A percentile compares a stretch with the other conserved stretches of the same genome.
These are phyloP conservation scores for Nigrospora osmanthi DNA, from an alignment of 2,329 filamentous ascomycete species.

Conservation along the genomic window DNA sequence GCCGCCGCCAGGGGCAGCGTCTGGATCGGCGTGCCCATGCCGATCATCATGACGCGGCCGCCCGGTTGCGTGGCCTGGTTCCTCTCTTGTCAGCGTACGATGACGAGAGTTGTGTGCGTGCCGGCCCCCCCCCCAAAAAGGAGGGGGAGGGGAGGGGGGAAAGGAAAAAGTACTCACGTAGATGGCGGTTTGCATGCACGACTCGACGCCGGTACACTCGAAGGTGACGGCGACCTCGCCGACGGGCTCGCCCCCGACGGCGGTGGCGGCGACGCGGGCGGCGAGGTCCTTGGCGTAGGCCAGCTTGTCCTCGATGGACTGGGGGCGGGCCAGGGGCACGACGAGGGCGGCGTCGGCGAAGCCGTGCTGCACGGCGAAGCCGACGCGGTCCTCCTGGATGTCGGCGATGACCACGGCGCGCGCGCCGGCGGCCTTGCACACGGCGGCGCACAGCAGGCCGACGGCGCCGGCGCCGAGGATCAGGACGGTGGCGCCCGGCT, in stretches of 20 bases:
- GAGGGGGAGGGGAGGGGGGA: background rate
- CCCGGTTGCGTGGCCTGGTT: constrained; percentile 53
- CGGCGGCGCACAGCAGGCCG: constrained; percentile 51
- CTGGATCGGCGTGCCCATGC: constrained; percentile 72
- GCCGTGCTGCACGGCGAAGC: constrained; percentile 47
- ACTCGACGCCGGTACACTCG: constrained; percentile 74
- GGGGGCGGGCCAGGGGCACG: constrained; percentile 39
- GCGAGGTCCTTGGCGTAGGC: constrained; percentile 42
- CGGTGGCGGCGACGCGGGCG: constrained; percentile 27
- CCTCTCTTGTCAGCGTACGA: background rate
- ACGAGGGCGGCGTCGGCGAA: constrained; percentile 46
- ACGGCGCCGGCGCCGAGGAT: constrained; percentile 56
- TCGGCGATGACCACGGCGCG: constrained; percentile 44
- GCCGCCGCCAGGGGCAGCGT: constrained; percentile 67
- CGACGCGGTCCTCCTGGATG: constrained; percentile 46
- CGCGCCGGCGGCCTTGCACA: constrained; percentile 40
- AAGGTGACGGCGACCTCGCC: constrained; percentile 62
- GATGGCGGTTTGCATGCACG: constrained; percentile 67
- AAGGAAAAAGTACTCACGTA: constrained; percentile 39
- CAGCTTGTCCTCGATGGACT: constrained; percentile 45
- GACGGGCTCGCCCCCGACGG: constrained; percentile 30
- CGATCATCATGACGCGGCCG: constrained; percentile 67
- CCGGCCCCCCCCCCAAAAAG: too few species aligned
- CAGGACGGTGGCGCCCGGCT: constrained; percentile 34
- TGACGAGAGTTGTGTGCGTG: too few species aligned